Evolutionary conservation across 345 rosid genomes (phyloP).

Genomic region (Nephelium lappaceum): DNA sequence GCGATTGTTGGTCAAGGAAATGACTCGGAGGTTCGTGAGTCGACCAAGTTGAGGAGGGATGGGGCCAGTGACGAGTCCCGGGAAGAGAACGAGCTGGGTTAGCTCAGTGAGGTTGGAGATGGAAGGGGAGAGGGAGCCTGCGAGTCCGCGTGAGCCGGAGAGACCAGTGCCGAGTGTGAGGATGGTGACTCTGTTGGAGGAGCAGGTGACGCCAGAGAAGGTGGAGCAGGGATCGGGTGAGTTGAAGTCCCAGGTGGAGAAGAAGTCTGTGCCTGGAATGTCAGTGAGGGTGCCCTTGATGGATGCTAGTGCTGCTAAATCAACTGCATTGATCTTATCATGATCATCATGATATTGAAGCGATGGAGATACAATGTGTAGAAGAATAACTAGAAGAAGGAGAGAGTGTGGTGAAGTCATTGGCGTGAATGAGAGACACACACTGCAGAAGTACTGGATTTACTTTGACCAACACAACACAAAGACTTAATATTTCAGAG

Average conservation of each 20-base stretch:
- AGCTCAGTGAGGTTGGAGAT: constrained; percentile 58
- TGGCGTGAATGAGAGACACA: background rate
- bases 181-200: constrained; percentile 40
- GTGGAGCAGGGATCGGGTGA: constrained; percentile 62
- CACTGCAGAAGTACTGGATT: background rate
- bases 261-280: constrained; percentile 55
- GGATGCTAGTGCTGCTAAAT: constrained; percentile 50
- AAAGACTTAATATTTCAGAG: constrained; percentile 10
- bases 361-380: constrained; percentile 10
- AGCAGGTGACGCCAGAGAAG: constrained; percentile 68
- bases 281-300: constrained; percentile 64
- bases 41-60: constrained; percentile 63
- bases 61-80: constrained; percentile 81
- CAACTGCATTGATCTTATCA: constrained; percentile 23
- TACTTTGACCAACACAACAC: background rate
- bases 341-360: constrained; percentile 10
- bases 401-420: constrained; percentile 13
- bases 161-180: constrained; percentile 60
- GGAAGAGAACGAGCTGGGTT: constrained; percentile 75
- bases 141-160: constrained; percentile 55
- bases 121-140: constrained; percentile 73
- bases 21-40: constrained; percentile 60
- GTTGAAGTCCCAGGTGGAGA: constrained; percentile 67
- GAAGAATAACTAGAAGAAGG: constrained; percentile 9
- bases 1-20: constrained; percentile 76